These are phyloP conservation scores for Yarrowia sp. DNA, from an alignment of 805 yeast genomes.

Conservation along the genomic window DNA sequence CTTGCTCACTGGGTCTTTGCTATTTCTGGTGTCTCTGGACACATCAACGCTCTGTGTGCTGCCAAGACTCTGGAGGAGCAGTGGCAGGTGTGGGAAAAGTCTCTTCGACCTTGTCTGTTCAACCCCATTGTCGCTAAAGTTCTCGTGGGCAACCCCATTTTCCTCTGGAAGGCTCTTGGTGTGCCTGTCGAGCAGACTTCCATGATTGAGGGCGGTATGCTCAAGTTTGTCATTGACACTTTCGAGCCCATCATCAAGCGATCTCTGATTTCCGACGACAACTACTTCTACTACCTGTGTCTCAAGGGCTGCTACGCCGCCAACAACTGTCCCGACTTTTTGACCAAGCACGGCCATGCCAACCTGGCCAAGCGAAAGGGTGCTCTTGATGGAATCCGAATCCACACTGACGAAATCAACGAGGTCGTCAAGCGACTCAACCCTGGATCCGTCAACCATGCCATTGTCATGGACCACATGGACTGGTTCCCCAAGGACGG, in stretches of 20 bases:
- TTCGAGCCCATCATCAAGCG: conserved; percentile 69
- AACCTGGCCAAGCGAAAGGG: conserved; percentile 47
- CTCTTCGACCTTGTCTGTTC: conserved; percentile 66
- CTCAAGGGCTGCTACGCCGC: conserved; percentile 59
- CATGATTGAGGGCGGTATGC: conserved; percentile 71
- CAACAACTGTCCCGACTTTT: conserved; percentile 72
- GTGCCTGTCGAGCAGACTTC: conserved; percentile 82
- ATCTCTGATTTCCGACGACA: conserved; percentile 64
- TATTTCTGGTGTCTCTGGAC: conserved; percentile 47
- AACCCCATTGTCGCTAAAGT: conserved; percentile 66
- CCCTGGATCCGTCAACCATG: conserved; percentile 63
- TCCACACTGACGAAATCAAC: conserved; percentile 76
- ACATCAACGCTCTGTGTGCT: conserved; percentile 55
- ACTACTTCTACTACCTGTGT: conserved; percentile 73
- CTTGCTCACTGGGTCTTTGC: conserved; percentile 61
- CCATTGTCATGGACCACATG: conserved; percentile 88
- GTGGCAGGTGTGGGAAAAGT: conserved; percentile 57
- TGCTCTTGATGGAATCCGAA: conserved; percentile 66
- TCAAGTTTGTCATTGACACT: conserved; percentile 72
- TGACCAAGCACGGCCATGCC: conserved; percentile 57
- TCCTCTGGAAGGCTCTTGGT: conserved; percentile 86
- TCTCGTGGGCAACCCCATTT: conserved; percentile 77
- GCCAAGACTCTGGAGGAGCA: conserved; percentile 63
- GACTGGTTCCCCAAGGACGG: conserved; percentile 80
- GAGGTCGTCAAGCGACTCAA: conserved; percentile 70